Conservation (phyloP, 2,329 filamentous ascomycete species). For the Curvularia sp. region DNA sequence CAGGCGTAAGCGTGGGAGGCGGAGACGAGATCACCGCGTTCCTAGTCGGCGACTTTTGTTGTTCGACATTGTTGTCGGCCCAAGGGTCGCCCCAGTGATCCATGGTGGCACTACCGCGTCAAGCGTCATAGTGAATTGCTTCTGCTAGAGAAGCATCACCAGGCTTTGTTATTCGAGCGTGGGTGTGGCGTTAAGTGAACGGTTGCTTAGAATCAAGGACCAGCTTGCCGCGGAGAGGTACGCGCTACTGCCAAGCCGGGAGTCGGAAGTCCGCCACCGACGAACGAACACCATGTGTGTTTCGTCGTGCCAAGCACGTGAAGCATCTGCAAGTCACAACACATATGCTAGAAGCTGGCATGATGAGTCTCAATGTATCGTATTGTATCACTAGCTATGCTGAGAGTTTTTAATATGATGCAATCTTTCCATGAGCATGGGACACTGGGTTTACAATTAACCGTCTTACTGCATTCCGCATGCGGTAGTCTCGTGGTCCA, state of each 20-base stretch:
- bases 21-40: constrained; percentile 31
- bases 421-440: background rate
- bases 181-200: constrained; percentile 2
- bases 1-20: constrained; percentile 22
- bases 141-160: constrained; percentile 42
- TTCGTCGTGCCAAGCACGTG: background rate
- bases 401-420: background rate
- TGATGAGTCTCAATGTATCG: background rate
- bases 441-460: background rate
- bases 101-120: constrained; percentile 42
- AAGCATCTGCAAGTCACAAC: background rate
- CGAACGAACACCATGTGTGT: background rate
- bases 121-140: constrained; percentile 48
- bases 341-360: too few species aligned
- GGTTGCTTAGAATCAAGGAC: constrained; percentile 10
- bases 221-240: constrained; percentile 17
- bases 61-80: constrained; percentile 44
- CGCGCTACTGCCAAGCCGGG: constrained; percentile 24
- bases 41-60: constrained; percentile 32
- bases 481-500: background rate
- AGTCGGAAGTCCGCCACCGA: constrained; percentile 7
- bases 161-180: background rate
- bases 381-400: background rate
- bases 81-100: constrained; percentile 54
- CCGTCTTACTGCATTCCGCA: background rate